Conservation (phyloP, 192 early-diverging fungal species). For the Rhizoclosmatium sp. region DNA sequence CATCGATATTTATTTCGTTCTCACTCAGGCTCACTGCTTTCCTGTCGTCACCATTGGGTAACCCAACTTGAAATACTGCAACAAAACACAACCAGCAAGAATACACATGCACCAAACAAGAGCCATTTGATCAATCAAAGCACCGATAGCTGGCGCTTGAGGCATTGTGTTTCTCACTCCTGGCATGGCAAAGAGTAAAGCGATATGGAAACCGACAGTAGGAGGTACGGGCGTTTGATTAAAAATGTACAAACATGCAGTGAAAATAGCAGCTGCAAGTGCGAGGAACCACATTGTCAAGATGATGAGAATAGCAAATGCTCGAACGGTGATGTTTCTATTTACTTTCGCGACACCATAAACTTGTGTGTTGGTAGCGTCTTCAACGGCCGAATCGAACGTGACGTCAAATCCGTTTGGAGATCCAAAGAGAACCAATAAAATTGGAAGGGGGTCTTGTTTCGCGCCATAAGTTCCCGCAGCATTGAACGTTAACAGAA, state of each 20-base stretch:
- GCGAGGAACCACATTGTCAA: conserved; percentile 8
- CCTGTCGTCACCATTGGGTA: no score
- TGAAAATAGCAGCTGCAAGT: neutral
- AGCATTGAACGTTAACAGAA: neutral
- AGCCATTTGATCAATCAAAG: conserved; percentile 12
- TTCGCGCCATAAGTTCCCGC: neutral
- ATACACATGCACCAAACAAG: neutral
- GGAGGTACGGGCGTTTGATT: neutral
- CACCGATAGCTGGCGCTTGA: neutral
- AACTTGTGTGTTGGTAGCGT: neutral
- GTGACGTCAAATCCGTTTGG: conserved; percentile 9
- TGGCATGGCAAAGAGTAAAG: conserved; percentile 13
- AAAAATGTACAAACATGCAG: neutral
- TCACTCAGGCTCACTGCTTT: no score
- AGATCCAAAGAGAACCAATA: neutral
- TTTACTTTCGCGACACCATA: neutral
- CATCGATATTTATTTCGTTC: no score
- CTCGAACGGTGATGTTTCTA: neutral
- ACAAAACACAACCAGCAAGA: neutral
- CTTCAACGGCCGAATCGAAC: neutral
- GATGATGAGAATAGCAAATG: conserved; percentile 3
- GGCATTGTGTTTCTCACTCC: conserved; percentile 12
- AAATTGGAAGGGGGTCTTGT: neutral
- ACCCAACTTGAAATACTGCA: neutral
- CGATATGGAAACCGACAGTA: neutral